Percentiles rank a stretch among this genome's conserved stretches.
Conservation (phyloP, 176 grass and related monocot species). For the Oryza glumipatula region DNA sequence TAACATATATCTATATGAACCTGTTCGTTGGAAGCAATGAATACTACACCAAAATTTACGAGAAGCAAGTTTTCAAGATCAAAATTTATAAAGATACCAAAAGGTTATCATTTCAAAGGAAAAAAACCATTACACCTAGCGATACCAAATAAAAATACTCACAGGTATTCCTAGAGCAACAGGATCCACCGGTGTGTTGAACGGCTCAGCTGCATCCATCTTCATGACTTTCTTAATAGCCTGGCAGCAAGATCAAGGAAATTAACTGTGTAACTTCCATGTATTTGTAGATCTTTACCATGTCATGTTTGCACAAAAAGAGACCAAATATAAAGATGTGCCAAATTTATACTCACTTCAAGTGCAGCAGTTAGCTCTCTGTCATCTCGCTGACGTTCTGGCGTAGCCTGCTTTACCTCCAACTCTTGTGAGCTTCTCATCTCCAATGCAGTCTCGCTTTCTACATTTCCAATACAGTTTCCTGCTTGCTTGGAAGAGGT, state of each 20-base stretch:
- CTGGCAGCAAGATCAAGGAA: constrained; percentile 38
- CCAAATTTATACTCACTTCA: constrained; percentile 45
- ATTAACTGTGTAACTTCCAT: not conserved
- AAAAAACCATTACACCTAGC: not conserved
- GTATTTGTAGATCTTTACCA: not conserved
- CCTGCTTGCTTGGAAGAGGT: constrained; percentile 40
- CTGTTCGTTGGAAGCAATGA: not conserved
- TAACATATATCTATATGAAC: constrained; percentile 11
- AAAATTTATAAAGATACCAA: not conserved
- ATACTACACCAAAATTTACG: not conserved
- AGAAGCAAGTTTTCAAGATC: not conserved
- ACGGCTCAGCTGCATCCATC: constrained; percentile 89
- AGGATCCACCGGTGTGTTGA: constrained; percentile 87
- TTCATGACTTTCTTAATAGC: constrained; percentile 97
- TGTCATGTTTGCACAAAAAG: not conserved
- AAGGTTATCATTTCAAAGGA: constrained; percentile 9
- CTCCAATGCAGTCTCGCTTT: constrained; percentile 26
- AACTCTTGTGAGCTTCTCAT: constrained; percentile 39
- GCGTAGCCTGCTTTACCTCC: constrained; percentile 40
- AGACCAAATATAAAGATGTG: not conserved
- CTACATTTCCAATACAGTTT: constrained; percentile 34
- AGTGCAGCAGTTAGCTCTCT: constrained; percentile 66
- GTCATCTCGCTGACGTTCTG: constrained; percentile 49
- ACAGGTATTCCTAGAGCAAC: constrained; percentile 93
- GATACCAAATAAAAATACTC: constrained; percentile 51